These are phyloP conservation scores for Basipetospora chlamydospora DNA, from an alignment of 2,329 filamentous ascomycete genomes.

Conservation along the genomic window DNA sequence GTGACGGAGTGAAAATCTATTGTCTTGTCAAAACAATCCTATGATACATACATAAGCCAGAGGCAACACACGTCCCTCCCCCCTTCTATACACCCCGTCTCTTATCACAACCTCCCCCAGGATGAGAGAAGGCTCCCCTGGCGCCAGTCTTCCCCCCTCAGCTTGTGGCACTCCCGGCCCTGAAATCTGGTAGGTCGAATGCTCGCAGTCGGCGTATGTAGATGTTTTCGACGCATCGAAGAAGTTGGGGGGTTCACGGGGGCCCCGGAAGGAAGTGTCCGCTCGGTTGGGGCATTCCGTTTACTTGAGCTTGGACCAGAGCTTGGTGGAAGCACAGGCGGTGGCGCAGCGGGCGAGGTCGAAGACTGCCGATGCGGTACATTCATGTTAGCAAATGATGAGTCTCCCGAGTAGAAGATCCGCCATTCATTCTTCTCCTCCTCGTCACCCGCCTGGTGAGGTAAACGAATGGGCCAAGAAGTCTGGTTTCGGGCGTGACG, in stretches of 20 bases:
- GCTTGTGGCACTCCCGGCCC: too few species aligned
- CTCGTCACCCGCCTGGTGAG: not conserved
- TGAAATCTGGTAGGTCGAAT: not conserved
- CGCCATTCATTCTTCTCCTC: not conserved
- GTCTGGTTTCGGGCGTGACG: not conserved
- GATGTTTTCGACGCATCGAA: too few species aligned
- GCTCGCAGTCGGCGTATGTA: not conserved
- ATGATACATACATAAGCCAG: too few species aligned
- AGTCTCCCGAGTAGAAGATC: not conserved
- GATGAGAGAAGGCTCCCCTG: not conserved
- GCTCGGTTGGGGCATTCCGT: too few species aligned
- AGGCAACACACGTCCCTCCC: too few species aligned
- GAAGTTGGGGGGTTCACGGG: too few species aligned
- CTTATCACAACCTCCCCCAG: not conserved
- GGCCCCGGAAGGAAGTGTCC: too few species aligned
- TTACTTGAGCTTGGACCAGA: slow-evolving; percentile 89
- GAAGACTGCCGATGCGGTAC: too few species aligned
- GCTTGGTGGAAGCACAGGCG: slow-evolving; percentile 87
- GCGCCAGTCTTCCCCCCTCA: too few species aligned
- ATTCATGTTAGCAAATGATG: slow-evolving; percentile 5
- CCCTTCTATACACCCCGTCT: slow-evolving; percentile 4
- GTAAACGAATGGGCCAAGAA: not conserved
- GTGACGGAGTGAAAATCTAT: slow-evolving; percentile 9
- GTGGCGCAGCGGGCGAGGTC: slow-evolving; percentile 93
- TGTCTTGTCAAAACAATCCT: slow-evolving; percentile 9